Conservation (phyloP, 2,329 filamentous ascomycete genomes). For the Colletotrichum phormii region DNA sequence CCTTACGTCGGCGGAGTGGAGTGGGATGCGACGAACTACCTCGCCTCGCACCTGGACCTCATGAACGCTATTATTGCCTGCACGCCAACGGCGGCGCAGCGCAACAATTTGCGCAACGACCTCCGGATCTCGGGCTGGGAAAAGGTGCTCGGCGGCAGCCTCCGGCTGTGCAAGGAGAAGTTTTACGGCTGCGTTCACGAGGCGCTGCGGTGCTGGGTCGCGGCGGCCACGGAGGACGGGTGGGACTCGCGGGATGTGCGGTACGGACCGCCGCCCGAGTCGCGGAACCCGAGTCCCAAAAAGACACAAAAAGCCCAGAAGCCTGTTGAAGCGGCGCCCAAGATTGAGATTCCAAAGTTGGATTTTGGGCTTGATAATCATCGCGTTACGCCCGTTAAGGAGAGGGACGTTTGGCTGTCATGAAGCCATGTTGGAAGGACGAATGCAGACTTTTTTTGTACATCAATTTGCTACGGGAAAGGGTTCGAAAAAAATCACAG, state of each 20-base stretch:
- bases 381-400: slow-evolving; percentile 41
- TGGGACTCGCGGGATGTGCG: slow-evolving; percentile 88
- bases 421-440: not conserved
- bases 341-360: slow-evolving; percentile 70
- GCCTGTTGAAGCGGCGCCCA: slow-evolving; percentile 66
- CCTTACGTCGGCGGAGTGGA: slow-evolving; percentile 98
- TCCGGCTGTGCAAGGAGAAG: slow-evolving; percentile 96
- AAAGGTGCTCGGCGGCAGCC: slow-evolving; percentile 84
- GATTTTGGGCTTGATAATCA: slow-evolving; percentile 57
- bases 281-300: slow-evolving; percentile 55
- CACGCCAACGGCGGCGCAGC: slow-evolving; percentile 74
- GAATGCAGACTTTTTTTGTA: slow-evolving; percentile 11
- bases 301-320: slow-evolving; percentile 62
- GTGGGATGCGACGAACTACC: slow-evolving; percentile 98
- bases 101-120: slow-evolving; percentile 82
- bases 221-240: slow-evolving; percentile 85
- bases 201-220: slow-evolving; percentile 89
- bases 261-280: slow-evolving; percentile 70
- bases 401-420: slow-evolving; percentile 41
- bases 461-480: slow-evolving; percentile 13
- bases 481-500: slow-evolving; percentile 13
- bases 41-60: slow-evolving; percentile 91
- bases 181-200: slow-evolving; percentile 95
- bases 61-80: slow-evolving; percentile 91
- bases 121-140: slow-evolving; percentile 90